These are phyloP conservation scores for Blastomyces percursus DNA, from an alignment of 2,329 filamentous ascomycete genomes.

Conservation along the genomic window DNA sequence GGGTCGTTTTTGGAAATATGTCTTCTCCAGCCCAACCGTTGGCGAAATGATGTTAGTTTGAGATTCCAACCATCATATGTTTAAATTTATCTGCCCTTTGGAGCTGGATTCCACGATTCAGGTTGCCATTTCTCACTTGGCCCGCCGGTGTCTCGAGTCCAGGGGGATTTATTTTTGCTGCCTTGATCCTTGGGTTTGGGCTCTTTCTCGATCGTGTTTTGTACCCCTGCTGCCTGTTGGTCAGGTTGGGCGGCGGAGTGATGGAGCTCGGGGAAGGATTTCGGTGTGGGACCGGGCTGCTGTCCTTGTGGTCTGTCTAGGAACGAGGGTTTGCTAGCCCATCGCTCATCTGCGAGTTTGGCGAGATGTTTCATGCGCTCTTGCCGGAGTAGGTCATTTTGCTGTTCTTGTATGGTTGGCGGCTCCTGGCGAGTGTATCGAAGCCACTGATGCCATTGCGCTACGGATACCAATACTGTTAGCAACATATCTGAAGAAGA, in stretches of 20 bases:
- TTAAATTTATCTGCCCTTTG: slow-evolving; percentile 30
- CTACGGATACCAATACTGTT: slow-evolving; percentile 23
- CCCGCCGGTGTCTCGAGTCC: slow-evolving; percentile 46
- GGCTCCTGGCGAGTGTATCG: slow-evolving; percentile 48
- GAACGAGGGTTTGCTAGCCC: slow-evolving; percentile 48
- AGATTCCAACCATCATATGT: not conserved
- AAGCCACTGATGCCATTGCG: slow-evolving; percentile 60
- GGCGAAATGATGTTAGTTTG: not conserved
- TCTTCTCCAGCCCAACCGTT: not conserved
- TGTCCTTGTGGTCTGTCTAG: slow-evolving; percentile 46
- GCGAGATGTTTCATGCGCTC: slow-evolving; percentile 50
- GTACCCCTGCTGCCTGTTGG: slow-evolving; percentile 21
- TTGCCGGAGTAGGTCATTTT: slow-evolving; percentile 46
- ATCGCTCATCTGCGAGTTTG: slow-evolving; percentile 48
- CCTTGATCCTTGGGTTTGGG: slow-evolving; percentile 22
- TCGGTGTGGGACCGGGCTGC: slow-evolving; percentile 35
- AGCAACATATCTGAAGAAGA: not conserved
- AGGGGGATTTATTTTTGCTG: slow-evolving; percentile 38
- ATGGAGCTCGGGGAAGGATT: slow-evolving; percentile 24
- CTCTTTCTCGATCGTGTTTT: slow-evolving; percentile 22
- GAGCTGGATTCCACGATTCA: slow-evolving; percentile 46
- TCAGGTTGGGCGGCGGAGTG: slow-evolving; percentile 22
- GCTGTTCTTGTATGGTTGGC: slow-evolving; percentile 49
- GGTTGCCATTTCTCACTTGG: slow-evolving; percentile 60
- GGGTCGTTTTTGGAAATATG: not conserved